A percentile compares a stretch with the other conserved stretches of the same genome.
Evolutionary conservation across 306 rosid genomes (phyloP).

Genomic region (Cicer bijugum): DNA sequence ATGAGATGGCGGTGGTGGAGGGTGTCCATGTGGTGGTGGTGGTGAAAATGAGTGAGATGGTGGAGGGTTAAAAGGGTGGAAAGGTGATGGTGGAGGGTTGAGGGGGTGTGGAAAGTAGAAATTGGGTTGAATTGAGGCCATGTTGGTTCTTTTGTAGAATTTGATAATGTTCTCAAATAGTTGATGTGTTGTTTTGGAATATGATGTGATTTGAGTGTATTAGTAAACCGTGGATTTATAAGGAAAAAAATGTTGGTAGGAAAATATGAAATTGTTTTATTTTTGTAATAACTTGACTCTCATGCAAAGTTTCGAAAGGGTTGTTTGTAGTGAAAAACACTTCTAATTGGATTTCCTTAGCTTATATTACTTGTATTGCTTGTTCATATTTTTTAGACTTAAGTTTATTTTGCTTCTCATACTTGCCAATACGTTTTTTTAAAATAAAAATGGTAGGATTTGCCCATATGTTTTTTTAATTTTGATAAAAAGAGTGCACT

Average conservation of each 20-base stretch:
- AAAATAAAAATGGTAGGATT: conserved; percentile 4
- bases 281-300: conserved; percentile 55
- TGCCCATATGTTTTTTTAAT: not conserved
- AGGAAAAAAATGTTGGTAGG: conserved; percentile 24
- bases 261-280: conserved; percentile 27
- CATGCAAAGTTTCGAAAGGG: conserved; percentile 60
- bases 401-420: not conserved
- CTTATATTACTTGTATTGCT: conserved; percentile 38
- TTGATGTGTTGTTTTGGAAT: conserved; percentile 31
- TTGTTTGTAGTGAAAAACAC: conserved; percentile 79
- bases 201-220: conserved; percentile 31
- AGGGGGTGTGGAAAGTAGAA: conserved; percentile 46
- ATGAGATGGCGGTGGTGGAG: conserved; percentile 40
- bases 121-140: conserved; percentile 54
- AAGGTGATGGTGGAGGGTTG: conserved; percentile 46
- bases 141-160: conserved; percentile 27
- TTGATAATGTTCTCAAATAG: not conserved
- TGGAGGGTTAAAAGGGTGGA: conserved; percentile 47
- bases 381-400: conserved; percentile 24
- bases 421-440: conserved; percentile 10
- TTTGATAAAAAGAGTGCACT: no score
- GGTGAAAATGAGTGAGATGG: conserved; percentile 34
- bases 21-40: conserved; percentile 45
- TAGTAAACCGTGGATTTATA: conserved; percentile 49
- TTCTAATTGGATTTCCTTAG: conserved; percentile 41